Base-by-base conservation (phyloP, 441 rosid species). In the Bruguiera hainesii region DNA sequence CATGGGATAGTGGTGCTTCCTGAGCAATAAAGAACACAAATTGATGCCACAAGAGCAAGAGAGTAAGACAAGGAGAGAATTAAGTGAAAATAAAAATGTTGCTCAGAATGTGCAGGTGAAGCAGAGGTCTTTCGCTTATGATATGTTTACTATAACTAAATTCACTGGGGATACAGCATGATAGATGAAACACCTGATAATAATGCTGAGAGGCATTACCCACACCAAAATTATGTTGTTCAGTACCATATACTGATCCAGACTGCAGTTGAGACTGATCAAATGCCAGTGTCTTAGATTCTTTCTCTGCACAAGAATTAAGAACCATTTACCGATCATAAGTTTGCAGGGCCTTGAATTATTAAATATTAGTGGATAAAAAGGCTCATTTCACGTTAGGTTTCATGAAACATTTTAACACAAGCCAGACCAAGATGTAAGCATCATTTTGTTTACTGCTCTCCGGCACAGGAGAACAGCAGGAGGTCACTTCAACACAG, bases 151-250 rank as follows among this genome's bases (percentile, higher is more conserved):
- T 39, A 13, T 11, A 42, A 13, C 64, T 52, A 48, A 60, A 55
- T 60, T 37, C 64, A 64, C 16, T 50, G 63, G 46, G 42, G 61
- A 60, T 42, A 61, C 49, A 37, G 60, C 59, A 56, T 37, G 61
- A 66, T 15, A 66, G 42, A 61, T 48, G 29, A 68, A 59, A 60
- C 48, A 94, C 98, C 88, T 69, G 89, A 85, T 87, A 87, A 79
- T 84, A 78, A 56, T 69, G 78, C 68, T 80, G 85, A 42, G 86
- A 57, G 67, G 81, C 16, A 46, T 75, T 81, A 69, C 59, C 71
- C 26, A 53, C 35, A 30, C 74, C 76, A 66, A 33, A 80, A 70
- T 51, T 70, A 56, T 81, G 56, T 59, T 80, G 78, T 11, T 78
- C 73, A 11, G 65, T 53, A 51, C 74, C 78, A 69, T 70, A 82